Evolutionary conservation across 257 asterid species (phyloP).

Genomic region (Thymus quinquecostatus): DNA sequence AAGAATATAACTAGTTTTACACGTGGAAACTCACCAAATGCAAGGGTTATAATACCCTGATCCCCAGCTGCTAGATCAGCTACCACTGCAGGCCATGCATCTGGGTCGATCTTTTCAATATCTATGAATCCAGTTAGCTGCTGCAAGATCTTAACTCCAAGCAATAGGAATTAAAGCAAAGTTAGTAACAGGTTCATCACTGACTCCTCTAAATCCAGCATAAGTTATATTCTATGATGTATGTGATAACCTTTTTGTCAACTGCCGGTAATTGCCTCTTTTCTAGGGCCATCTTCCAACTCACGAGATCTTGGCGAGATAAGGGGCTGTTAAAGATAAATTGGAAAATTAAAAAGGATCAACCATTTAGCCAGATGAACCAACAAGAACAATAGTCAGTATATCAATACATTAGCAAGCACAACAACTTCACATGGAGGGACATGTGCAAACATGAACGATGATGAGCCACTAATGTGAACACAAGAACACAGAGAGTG

Average conservation of each 20-base stretch:
- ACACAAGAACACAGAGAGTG: conserved; percentile 23
- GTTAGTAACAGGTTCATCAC: conserved; percentile 25
- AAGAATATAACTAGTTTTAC: conserved; percentile 16
- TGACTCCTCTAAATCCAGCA: conserved; percentile 20
- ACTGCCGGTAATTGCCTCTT: conserved; percentile 84
- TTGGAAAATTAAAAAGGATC: conserved; percentile 22
- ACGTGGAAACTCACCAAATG: conserved; percentile 70
- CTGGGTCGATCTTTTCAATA: conserved; percentile 85
- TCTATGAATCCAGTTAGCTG: conserved; percentile 92
- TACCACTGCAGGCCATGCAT: conserved; percentile 97
- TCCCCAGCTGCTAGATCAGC: conserved; percentile 92
- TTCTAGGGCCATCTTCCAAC: conserved; percentile 98
- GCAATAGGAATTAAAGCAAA: conserved; percentile 23
- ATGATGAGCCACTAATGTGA: conserved; percentile 17
- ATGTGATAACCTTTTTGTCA: conserved; percentile 71
- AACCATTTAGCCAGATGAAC: conserved; percentile 26
- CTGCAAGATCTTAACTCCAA: conserved; percentile 63
- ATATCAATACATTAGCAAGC: conserved; percentile 23
- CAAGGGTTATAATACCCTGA: conserved; percentile 84
- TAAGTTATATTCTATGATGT: conserved; percentile 22
- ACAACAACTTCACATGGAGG: conserved; percentile 19
- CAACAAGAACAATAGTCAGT: conserved; percentile 27
- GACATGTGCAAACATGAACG: conserved; percentile 15
- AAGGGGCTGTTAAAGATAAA: conserved; percentile 57
- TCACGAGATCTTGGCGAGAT: conserved; percentile 97